These are phyloP conservation scores for Articulospora tetracladia DNA, from an alignment of 495 filamentous ascomycete species.

Conservation along the genomic window DNA sequence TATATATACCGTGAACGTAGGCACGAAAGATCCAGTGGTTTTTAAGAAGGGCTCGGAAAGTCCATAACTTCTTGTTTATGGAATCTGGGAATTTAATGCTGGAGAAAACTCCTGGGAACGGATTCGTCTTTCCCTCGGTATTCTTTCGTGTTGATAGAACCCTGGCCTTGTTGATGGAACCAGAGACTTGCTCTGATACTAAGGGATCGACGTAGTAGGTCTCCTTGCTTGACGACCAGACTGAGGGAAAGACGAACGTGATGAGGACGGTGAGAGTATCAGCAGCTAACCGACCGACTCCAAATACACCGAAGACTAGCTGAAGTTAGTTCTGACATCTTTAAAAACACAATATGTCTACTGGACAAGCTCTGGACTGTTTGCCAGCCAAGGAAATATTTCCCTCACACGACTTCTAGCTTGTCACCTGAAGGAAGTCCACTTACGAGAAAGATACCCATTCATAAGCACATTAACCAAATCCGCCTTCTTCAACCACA, in stretches of 20 bases:
- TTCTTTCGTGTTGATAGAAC: conserved; percentile 17
- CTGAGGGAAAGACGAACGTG: conserved; percentile 69
- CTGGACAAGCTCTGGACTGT: too few species aligned
- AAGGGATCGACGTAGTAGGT: conserved; percentile 42
- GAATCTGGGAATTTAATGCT: conserved; percentile 23
- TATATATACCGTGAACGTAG: conserved; percentile 26
- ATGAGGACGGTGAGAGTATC: conserved; percentile 62
- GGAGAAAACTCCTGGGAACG: conserved; percentile 41
- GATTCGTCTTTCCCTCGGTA: conserved; percentile 34
- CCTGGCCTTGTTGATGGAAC: conserved; percentile 8
- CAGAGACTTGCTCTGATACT: conserved; percentile 21
- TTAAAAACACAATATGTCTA: neutral
- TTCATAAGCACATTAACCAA: conserved; percentile 81
- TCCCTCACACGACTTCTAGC: too few species aligned
- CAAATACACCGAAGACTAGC: conserved; percentile 64
- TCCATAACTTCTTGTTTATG: conserved; percentile 34
- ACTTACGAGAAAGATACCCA: conserved; percentile 66
- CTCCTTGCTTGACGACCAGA: conserved; percentile 43
- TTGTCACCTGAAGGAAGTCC: too few species aligned
- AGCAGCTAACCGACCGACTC: conserved; percentile 62
- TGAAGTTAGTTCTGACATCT: neutral
- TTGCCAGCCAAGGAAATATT: too few species aligned
- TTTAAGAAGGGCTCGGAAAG: conserved; percentile 36
- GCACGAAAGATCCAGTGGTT: conserved; percentile 45
- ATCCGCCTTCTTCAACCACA: conserved; percentile 78